These are phyloP conservation scores for Ophiostoma angusticollis DNA, from an alignment of 2,329 filamentous ascomycete genomes.

Conservation along the genomic window DNA sequence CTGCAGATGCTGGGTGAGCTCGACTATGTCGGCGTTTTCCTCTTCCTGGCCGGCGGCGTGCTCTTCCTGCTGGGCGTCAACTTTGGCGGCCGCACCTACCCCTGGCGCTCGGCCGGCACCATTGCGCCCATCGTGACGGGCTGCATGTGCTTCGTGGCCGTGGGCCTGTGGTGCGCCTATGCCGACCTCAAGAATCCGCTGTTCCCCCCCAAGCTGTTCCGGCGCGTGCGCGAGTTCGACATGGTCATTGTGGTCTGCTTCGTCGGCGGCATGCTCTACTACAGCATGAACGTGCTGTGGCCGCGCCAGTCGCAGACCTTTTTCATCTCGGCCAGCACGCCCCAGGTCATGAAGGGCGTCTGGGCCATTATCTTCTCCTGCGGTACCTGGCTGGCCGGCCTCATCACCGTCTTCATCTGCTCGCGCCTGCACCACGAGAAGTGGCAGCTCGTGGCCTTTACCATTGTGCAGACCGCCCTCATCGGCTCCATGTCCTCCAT, in stretches of 20 bases:
- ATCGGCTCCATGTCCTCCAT: slow-evolving; percentile 24
- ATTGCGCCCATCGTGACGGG: slow-evolving; percentile 22
- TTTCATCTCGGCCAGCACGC: slow-evolving; percentile 19
- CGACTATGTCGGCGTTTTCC: slow-evolving; percentile 18
- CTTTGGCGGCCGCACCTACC: slow-evolving; percentile 19
- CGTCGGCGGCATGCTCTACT: slow-evolving; percentile 21
- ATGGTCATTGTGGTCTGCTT: slow-evolving; percentile 20
- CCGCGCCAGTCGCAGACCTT: slow-evolving; percentile 28
- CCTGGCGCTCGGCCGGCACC: slow-evolving; percentile 18
- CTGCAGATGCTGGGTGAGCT: slow-evolving; percentile 24
- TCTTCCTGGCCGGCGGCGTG: slow-evolving; percentile 18
- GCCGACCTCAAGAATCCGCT: slow-evolving; percentile 18
- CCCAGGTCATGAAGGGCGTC: slow-evolving; percentile 16
- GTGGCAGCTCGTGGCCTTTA: slow-evolving; percentile 24
- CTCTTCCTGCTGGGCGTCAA: slow-evolving; percentile 21
- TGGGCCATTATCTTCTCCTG: slow-evolving; percentile 20
- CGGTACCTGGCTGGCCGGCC: slow-evolving; percentile 20
- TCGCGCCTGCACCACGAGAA: slow-evolving; percentile 22
- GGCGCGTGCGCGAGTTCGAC: slow-evolving; percentile 14
- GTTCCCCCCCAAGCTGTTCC: slow-evolving; percentile 21
- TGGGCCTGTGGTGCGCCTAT: slow-evolving; percentile 20
- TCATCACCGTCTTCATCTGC: slow-evolving; percentile 19
- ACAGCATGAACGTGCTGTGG: slow-evolving; percentile 22
- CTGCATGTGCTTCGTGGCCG: slow-evolving; percentile 17
- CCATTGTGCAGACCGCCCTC: slow-evolving; percentile 22